Evolutionary conservation across 225 moss, liverwort and hornwort genomes (phyloP).

Genomic region (Polytrichum commune): DNA sequence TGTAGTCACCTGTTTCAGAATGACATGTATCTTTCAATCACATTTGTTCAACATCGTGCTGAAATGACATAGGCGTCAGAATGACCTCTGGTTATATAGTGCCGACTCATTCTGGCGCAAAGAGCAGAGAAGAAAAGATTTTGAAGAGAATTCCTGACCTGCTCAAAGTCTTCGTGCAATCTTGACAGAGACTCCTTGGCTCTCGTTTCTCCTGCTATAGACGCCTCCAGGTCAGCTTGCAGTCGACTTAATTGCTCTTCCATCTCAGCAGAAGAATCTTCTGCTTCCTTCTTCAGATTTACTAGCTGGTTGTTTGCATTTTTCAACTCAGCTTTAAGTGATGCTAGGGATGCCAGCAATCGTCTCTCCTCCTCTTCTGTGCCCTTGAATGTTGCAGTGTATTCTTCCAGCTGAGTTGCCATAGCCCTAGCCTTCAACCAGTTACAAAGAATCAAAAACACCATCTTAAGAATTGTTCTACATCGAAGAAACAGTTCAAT

Average conservation of each 20-base stretch:
- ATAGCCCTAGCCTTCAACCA: slow-evolving; percentile 38
- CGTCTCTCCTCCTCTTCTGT: slow-evolving; percentile 15
- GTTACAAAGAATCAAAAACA: background rate
- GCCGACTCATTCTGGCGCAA: too few species aligned
- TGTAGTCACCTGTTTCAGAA: slow-evolving; percentile 22
- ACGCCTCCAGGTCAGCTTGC: slow-evolving; percentile 20
- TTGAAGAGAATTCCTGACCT: slow-evolving; percentile 14
- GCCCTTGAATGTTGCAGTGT: slow-evolving; percentile 16
- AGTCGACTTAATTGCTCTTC: slow-evolving; percentile 23
- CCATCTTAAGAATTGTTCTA: too few species aligned
- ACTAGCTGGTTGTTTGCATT: slow-evolving; percentile 16
- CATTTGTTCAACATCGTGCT: too few species aligned
- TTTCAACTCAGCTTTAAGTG: slow-evolving; percentile 25
- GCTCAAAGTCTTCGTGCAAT: slow-evolving; percentile 36
- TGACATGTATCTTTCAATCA: background rate
- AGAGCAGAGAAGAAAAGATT: too few species aligned
- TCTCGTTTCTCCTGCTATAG: slow-evolving; percentile 3
- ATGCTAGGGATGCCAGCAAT: slow-evolving; percentile 27
- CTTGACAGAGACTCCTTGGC: slow-evolving; percentile 24
- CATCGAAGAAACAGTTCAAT: too few species aligned
- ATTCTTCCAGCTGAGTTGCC: slow-evolving; percentile 32
- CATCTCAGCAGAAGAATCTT: slow-evolving; percentile 25
- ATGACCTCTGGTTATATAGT: too few species aligned
- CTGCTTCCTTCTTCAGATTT: slow-evolving; percentile 16
- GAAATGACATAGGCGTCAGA: too few species aligned